phyloP scores from a whole-genome alignment of 768 basidiomycete species.

The Russula sp. region DNA sequence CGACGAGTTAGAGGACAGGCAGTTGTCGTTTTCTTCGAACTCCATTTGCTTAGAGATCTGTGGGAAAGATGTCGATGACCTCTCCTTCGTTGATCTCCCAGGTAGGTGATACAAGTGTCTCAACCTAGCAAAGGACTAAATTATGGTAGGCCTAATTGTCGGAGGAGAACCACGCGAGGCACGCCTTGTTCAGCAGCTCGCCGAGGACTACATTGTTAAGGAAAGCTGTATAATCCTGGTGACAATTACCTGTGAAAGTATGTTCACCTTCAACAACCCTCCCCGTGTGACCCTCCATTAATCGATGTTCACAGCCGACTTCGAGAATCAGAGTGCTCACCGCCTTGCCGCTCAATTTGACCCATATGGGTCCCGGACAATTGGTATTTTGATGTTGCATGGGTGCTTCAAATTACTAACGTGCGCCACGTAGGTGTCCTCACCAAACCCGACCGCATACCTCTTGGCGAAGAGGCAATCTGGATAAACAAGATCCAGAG shows the following conservation, averaged over 20 bases:
- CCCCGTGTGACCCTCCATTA: background rate
- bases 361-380: constrained; percentile 58
- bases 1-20: constrained; percentile 20
- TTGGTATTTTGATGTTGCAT: constrained; percentile 41
- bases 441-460: constrained; percentile 18
- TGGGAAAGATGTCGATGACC: constrained; percentile 35
- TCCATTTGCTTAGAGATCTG: constrained; percentile 34
- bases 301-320: constrained; percentile 48
- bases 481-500: constrained; percentile 15
- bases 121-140: background rate
- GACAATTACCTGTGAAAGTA: constrained; percentile 61
- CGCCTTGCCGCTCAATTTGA: constrained; percentile 56
- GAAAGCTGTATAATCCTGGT: constrained; percentile 59
- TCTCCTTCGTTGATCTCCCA: constrained; percentile 39
- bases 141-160: constrained; percentile 47
- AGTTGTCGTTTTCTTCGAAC: constrained; percentile 35
- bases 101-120: constrained; percentile 26
- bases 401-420: background rate
- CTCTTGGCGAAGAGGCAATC: constrained; percentile 10
- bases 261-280: constrained; percentile 20
- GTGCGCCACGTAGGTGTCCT: constrained; percentile 6
- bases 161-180: constrained; percentile 52
- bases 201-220: constrained; percentile 51
- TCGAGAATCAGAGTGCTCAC: constrained; percentile 73
- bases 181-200: constrained; percentile 52